Evolutionary conservation across 495 filamentous ascomycete species (phyloP), one percentile per base, ranked within the genome.

Genomic region (Penicillium arizonense): DNA sequence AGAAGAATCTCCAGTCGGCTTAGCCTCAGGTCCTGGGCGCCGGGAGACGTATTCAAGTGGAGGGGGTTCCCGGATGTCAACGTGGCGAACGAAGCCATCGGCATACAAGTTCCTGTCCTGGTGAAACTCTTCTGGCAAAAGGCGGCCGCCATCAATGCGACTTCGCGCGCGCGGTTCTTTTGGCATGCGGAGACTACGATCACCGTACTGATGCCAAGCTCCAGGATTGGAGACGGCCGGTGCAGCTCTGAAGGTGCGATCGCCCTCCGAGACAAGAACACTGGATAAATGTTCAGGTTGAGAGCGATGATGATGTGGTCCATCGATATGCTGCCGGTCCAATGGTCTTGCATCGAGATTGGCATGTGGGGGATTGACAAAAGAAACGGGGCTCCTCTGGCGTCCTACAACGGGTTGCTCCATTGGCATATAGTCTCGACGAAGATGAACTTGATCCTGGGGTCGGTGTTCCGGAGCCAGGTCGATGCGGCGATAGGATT

Each of bases 51-150:
- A 62, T 24, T 64, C 63, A 46, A 54, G 40, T 34, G 65, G 59
- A 44, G 44, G 47, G 32, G 59, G 52, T 34, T 70, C 68, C 38
- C 55, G 62, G 20, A 59, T 46, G 52, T 68, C 69, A 62, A 76
- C 54, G 28, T 60, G 59, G 49, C 69, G 72, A 47, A 74, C 63
- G 50, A 76, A 74, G 49, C 57, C 69, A 50, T 72, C 66, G 8
- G 72, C 71, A 55, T 76, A 73, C 14, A 64, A 50, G 21, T 59
- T 63, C 23, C 63, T 65, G 28, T 57, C 56, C 7, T 53, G 48
- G 30, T 56, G 48, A 20, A 45, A 33, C 24, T 55, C 57, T 49
- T 59, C 45, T 14, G 57, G 42, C 35, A 62, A 36, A 49, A 47
- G 26, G 20, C 54, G 47, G 21, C 39, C 47, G 7, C 55, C 57